Conservation (phyloP, 495 filamentous ascomycete genomes). For the Bryoglossum gracile region DNA sequence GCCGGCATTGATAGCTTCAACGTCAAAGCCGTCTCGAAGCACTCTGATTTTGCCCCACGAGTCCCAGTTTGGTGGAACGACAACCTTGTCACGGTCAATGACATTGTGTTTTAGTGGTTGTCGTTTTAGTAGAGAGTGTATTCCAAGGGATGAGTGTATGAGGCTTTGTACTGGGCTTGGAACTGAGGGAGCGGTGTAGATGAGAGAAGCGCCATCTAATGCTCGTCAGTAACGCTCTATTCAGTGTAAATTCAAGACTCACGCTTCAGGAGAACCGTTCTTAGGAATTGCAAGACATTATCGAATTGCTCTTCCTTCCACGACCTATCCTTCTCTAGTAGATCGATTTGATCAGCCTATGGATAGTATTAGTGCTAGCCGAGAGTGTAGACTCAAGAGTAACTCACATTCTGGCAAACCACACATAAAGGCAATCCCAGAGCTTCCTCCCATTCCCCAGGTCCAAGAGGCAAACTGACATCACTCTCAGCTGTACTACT, state of each 20-base stretch:
- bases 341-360: slow-evolving; percentile 83
- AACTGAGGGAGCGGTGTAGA: slow-evolving; percentile 79
- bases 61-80: slow-evolving; percentile 95
- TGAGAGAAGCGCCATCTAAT: slow-evolving; percentile 79
- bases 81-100: slow-evolving; percentile 89
- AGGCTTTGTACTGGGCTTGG: slow-evolving; percentile 73
- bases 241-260: slow-evolving; percentile 25
- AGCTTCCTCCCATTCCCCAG: slow-evolving; percentile 90
- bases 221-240: slow-evolving; percentile 10
- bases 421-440: slow-evolving; percentile 85
- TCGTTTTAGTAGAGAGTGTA: slow-evolving; percentile 79
- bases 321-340: slow-evolving; percentile 73
- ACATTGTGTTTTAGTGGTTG: slow-evolving; percentile 87
- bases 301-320: slow-evolving; percentile 96
- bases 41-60: slow-evolving; percentile 97
- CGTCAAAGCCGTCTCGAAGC: slow-evolving; percentile 87
- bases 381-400: not conserved
- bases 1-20: slow-evolving; percentile 73
- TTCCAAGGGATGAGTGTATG: slow-evolving; percentile 80
- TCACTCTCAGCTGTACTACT: slow-evolving; percentile 44
- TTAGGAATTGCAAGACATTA: slow-evolving; percentile 78
- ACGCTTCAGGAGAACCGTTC: slow-evolving; percentile 84
- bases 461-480: slow-evolving; percentile 71
- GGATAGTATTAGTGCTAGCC: slow-evolving; percentile 3
- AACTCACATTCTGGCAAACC: slow-evolving; percentile 78